These are phyloP conservation scores for Ophiostoma pallidulum DNA, from an alignment of 2,329 filamentous ascomycete species.

Conservation along the genomic window DNA sequence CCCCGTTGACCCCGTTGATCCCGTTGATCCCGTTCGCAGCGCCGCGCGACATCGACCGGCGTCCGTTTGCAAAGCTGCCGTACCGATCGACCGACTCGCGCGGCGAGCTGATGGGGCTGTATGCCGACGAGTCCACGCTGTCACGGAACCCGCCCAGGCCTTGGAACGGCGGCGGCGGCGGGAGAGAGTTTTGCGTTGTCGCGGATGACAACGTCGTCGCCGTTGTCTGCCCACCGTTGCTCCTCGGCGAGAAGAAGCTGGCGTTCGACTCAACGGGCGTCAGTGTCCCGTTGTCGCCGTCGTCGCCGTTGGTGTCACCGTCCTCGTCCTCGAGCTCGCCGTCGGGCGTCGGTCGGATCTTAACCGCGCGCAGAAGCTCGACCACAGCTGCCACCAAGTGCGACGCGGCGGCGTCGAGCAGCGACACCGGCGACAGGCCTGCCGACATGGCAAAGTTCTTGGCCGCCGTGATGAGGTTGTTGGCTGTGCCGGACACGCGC, in stretches of 20 bases:
- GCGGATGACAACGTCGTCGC: conserved; percentile 21
- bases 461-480: conserved; percentile 88
- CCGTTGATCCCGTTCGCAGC: conserved; percentile 3
- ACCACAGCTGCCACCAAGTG: conserved; percentile 81
- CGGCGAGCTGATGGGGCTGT: conserved; percentile 64
- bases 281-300: conserved; percentile 55
- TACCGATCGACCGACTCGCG: conserved; percentile 45
- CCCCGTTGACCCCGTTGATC: conserved; percentile 7
- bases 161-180: conserved; percentile 47
- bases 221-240: conserved; percentile 27
- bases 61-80: conserved; percentile 19
- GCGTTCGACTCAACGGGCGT: conserved; percentile 54
- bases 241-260: conserved; percentile 56
- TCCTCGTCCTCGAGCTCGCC: conserved; percentile 73
- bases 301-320: too few species aligned
- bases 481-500: conserved; percentile 83
- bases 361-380: conserved; percentile 73
- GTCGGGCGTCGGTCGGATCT: conserved; percentile 67
- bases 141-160: conserved; percentile 45
- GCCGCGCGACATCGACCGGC: conserved; percentile 16
- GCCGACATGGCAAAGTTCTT: conserved; percentile 80
- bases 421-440: conserved; percentile 83
- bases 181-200: conserved; percentile 32
- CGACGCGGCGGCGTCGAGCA: conserved; percentile 86
- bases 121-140: conserved; percentile 63